Evolutionary conservation across 208 protist genomes (phyloP), one percentile per base, ranked within the genome.

Genomic region (Porcisia hertigi): DNA sequence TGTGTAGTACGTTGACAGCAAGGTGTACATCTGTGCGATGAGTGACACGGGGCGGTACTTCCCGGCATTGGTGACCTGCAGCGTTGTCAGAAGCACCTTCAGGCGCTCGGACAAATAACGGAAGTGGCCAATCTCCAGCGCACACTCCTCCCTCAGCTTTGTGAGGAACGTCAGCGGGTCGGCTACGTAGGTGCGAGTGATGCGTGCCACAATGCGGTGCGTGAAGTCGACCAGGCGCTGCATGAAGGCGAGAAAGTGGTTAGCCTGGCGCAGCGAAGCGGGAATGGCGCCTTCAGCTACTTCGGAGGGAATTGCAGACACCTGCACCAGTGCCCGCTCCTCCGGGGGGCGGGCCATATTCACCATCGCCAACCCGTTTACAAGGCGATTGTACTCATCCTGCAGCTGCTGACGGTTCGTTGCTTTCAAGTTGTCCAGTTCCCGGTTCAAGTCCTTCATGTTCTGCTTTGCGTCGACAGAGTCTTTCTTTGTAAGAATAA

Each of bases 191-290:
- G 93, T 96, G 43, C 92, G 88, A 20, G 91, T 95, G 73, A 97
- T 94, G 70, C 91, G 85, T 45, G 87, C 80, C 25, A 97, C 92
- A 58, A 96, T 88, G 57, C 88, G 88, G 66, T 98, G 95, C 12
- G 99, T 92, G 80, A 98, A 99, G 75, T 99, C 96, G 12, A 98
- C 89, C 47, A 99, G 87, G 25, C 98, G 88, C 78, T 96, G 82
- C 75, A 99, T 76, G 63, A 99, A 96, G 39, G 76, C 72, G 6
- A 99, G 70, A 78, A 99, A 99, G 79, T 99, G 97, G 75, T 98
- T 96, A 0, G 98, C 98, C 41, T 96, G 92, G 39, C 98, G 91
- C 70, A 99, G 96, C 49, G 94, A 99, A 14, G 93, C 97, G 6
- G 99, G 99, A 52, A 99, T 94, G 14, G 97, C 97, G 65, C 99